Evolutionary conservation across 2,329 filamentous ascomycete species (phyloP), one percentile per base, ranked within the genome.

Genomic region (Exophiala calicioides): DNA sequence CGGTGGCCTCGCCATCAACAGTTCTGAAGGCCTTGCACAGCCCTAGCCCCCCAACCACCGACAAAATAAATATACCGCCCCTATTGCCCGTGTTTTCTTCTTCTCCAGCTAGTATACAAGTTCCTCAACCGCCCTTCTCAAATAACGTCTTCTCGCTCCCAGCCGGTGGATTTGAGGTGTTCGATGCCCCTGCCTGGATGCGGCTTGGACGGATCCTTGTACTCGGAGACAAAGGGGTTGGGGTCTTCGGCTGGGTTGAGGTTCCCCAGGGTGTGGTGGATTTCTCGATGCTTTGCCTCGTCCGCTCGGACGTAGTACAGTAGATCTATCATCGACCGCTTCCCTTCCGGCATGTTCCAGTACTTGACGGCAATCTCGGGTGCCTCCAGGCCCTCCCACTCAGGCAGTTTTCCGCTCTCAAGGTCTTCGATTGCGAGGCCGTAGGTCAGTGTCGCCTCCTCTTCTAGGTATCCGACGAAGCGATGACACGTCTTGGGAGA

Each of bases 361-460:
- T 98, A 98, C 56, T 83, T 78, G 37, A 96, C 70, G 0, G 93
- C 93, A 56, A 98, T 90, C 50, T 95, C 88, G 0, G 93, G 93
- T 2, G 93, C 88, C 42, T 77, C 60, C 61, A 95, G 84, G 5
- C 82, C 78, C 19, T 80, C 75, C 90, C 93, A 98, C 59, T 82
- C 82, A 1, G 90, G 90, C 10, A 96, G 73, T 48, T 81, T 79
- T n/a, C 91, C 91, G 2, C 79, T 77, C 48, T 97, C 90, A 18
- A 98, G 79, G 62, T 97, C 93, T 57, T 82, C 76, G 60, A 97
- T 86, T 51, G 89, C 88, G 38, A 90, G 83, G 0, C 89, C 93
- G 72, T 98, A 98, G 0, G 93, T 98, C 63, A 95, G 80, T 1
- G 97, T 91, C 6, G 93, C 93, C 68, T 98, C 93, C 67, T 98